A percentile compares a stretch with the other conserved stretches of the same genome.
Conservation (phyloP, 352 stramenopile genomes). For the Blastocystis sp. region DNA sequence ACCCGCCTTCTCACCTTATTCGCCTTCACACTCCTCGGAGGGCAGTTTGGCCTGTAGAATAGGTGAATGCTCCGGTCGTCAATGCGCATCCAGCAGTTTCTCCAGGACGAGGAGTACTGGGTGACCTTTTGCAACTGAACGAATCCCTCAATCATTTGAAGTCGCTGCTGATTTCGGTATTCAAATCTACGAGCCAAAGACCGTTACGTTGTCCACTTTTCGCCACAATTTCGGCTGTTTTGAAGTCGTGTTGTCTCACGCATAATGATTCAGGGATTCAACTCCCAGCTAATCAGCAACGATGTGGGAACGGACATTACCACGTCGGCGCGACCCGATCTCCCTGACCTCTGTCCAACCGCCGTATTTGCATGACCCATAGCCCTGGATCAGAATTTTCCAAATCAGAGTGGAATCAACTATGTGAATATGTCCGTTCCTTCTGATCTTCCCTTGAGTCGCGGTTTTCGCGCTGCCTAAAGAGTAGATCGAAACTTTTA, state of each 20-base stretch:
- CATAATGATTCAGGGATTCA: constrained; percentile 36
- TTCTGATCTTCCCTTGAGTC: constrained; percentile 22
- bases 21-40: constrained; percentile 45
- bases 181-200: too few relatives aligned
- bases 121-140: constrained; percentile 67
- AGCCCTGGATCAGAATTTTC: constrained; percentile 66
- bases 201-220: too few relatives aligned
- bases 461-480: background rate
- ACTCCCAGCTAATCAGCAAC: constrained; percentile 45
- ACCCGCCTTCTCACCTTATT: background rate
- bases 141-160: constrained; percentile 71
- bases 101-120: constrained; percentile 52
- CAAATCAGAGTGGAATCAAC: background rate
- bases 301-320: constrained; percentile 50
- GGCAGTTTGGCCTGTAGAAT: constrained; percentile 60
- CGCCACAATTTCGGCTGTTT: too few relatives aligned
- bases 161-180: too few relatives aligned
- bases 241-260: background rate
- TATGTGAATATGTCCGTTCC: constrained; percentile 66
- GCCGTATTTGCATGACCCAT: background rate
- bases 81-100: constrained; percentile 67
- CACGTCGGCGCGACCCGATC: background rate
- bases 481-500: constrained; percentile 67
- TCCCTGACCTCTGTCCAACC: constrained; percentile 22
- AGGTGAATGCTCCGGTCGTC: constrained; percentile 62